Percentiles rank a stretch among this genome's conserved stretches.
phyloP scores from a whole-genome alignment of 306 rosid genomes.

The Arachis hypogaea region DNA sequence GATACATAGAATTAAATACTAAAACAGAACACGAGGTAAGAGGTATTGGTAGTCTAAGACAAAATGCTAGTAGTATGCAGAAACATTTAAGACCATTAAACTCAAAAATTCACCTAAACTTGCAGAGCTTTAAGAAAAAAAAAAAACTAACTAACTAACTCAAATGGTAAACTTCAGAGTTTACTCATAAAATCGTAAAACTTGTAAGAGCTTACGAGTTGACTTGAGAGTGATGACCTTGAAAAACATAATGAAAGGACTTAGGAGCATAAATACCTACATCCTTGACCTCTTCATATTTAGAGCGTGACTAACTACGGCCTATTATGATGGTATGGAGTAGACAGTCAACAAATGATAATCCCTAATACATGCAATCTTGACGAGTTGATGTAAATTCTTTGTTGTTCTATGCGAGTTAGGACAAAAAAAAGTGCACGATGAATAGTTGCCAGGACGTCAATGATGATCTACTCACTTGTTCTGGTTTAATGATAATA shows the following conservation, averaged over 20 bases:
- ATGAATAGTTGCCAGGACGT: not conserved
- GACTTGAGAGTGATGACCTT: no score
- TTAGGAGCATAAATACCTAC: constrained; percentile 12
- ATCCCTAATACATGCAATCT: constrained; percentile 21
- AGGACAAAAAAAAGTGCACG: not conserved
- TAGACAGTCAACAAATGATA: not conserved
- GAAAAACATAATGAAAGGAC: not conserved
- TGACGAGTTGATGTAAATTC: not conserved
- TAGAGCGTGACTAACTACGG: constrained; percentile 9
- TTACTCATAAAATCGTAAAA: no score
- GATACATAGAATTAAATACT: constrained; percentile 21
- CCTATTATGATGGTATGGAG: constrained; percentile 16
- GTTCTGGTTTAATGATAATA: constrained; percentile 75
- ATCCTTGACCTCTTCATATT: not conserved
- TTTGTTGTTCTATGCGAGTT: not conserved
- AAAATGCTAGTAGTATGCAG: constrained; percentile 2
- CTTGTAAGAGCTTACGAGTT: no score
- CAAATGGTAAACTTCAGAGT: no score
- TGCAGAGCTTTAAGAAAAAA: no score
- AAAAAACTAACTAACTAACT: no score
- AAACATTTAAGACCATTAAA: not conserved
- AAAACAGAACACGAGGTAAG: constrained; percentile 23
- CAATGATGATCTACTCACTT: constrained; percentile 55
- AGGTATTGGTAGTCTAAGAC: constrained; percentile 4
- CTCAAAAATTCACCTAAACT: no score